Evolutionary conservation across 2,329 filamentous ascomycete genomes (phyloP).

Genomic region (Pseudocercospora fijiensis): DNA sequence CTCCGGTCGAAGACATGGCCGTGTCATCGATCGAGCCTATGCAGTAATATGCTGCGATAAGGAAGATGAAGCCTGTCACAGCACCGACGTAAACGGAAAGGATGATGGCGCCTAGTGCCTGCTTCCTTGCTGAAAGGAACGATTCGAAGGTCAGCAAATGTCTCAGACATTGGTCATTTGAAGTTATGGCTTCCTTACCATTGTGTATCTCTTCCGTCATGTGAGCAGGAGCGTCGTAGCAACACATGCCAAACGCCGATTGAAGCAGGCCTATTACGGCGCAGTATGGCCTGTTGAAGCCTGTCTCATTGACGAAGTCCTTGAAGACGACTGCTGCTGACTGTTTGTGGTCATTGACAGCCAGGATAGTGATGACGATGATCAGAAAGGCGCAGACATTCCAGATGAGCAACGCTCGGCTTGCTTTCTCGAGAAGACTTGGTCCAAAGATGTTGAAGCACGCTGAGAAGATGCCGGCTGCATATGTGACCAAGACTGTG

Average conservation of each 20-base stretch:
- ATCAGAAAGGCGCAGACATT: slow-evolving; percentile 56
- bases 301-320: slow-evolving; percentile 56
- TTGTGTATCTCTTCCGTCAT: slow-evolving; percentile 59
- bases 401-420: slow-evolving; percentile 52
- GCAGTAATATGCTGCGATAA: slow-evolving; percentile 52
- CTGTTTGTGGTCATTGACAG: slow-evolving; percentile 56
- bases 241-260: slow-evolving; percentile 57
- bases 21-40: slow-evolving; percentile 52
- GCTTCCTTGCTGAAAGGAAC: too few species aligned
- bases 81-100: slow-evolving; percentile 48
- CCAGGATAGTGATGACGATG: slow-evolving; percentile 54
- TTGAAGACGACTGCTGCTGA: slow-evolving; percentile 56
- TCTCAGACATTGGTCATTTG: too few species aligned
- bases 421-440: slow-evolving; percentile 53
- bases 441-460: slow-evolving; percentile 53
- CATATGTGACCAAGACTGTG: slow-evolving; percentile 54
- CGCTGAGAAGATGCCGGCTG: slow-evolving; percentile 48
- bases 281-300: slow-evolving; percentile 52
- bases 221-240: slow-evolving; percentile 51
- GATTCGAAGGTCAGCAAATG: too few species aligned
- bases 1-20: slow-evolving; percentile 48
- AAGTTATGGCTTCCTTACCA: too few species aligned
- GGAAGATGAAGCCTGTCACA: slow-evolving; percentile 50
- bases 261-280: slow-evolving; percentile 57
- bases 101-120: slow-evolving; percentile 53